Evolutionary conservation across 306 rosid genomes (phyloP).

Genomic region (Pyrus bretschneideri): DNA sequence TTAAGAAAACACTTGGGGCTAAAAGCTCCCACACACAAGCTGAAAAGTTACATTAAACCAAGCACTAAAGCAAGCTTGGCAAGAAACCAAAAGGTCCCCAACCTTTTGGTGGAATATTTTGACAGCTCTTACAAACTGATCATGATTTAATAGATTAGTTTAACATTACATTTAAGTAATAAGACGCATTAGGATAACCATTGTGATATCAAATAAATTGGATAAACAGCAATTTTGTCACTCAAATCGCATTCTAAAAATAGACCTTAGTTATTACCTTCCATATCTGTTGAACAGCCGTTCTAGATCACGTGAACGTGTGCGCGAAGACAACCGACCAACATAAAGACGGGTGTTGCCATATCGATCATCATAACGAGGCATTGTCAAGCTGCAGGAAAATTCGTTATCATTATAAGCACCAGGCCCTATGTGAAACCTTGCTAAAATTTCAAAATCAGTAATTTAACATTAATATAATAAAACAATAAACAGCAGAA

Average conservation of each 20-base stretch:
- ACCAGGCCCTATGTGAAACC: neutral
- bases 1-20: slow-evolving; percentile 47
- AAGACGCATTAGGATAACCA: neutral
- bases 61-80: slow-evolving; percentile 37
- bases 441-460: neutral
- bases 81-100: slow-evolving; percentile 29
- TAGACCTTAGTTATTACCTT: slow-evolving; percentile 26
- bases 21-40: slow-evolving; percentile 46
- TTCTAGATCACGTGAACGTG: slow-evolving; percentile 71
- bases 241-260: neutral
- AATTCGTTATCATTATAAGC: neutral
- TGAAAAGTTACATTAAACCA: slow-evolving; percentile 45
- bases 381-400: slow-evolving; percentile 40
- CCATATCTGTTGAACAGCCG: slow-evolving; percentile 65
- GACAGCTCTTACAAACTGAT: slow-evolving; percentile 17
- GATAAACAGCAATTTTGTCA: neutral
- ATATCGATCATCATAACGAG: slow-evolving; percentile 72
- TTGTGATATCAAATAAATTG: neutral
- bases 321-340: slow-evolving; percentile 59
- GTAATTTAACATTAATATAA: neutral
- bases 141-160: neutral
- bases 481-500: neutral
- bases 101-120: slow-evolving; percentile 15
- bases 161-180: neutral
- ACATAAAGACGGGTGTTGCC: slow-evolving; percentile 66